Evolutionary conservation across 768 basidiomycete species (phyloP).

Genomic region (Amanita fuliginea): DNA sequence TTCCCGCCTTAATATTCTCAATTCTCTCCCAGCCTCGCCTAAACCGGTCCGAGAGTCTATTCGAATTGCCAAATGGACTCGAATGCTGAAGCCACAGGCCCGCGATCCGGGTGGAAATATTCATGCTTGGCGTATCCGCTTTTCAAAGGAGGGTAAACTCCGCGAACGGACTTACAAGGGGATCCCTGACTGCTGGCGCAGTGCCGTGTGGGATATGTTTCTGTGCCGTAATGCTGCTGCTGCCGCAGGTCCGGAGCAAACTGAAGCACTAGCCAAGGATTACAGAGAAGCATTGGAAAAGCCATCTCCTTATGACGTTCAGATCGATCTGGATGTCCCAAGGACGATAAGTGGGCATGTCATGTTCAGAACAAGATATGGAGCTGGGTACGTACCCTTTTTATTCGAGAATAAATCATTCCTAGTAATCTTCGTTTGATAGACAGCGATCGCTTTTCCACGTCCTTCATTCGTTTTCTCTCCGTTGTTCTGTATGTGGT

Average conservation of each 20-base stretch:
- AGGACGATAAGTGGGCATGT: constrained; percentile 92
- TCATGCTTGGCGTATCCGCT: constrained; percentile 57
- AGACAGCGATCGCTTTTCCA: constrained; percentile 95
- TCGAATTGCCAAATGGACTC: constrained; percentile 89
- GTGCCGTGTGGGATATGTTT: constrained; percentile 84
- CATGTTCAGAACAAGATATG: constrained; percentile 92
- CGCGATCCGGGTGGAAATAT: constrained; percentile 75
- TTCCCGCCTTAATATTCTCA: constrained; percentile 33
- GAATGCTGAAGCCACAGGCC: constrained; percentile 65
- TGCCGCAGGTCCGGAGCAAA: constrained; percentile 31
- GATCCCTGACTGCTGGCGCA: constrained; percentile 92
- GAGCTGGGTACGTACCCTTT: constrained; percentile 60
- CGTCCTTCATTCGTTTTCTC: constrained; percentile 85
- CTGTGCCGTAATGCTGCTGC: constrained; percentile 46
- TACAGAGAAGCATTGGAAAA: constrained; percentile 62
- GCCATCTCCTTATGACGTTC: constrained; percentile 85
- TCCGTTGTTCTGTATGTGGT: constrained; percentile 77
- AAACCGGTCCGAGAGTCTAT: constrained; percentile 51
- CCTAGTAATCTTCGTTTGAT: background rate
- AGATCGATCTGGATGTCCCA: constrained; percentile 97
- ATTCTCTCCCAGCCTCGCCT: constrained; percentile 35
- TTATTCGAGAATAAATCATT: background rate
- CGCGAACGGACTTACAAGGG: constrained; percentile 84
- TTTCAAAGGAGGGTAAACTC: constrained; percentile 57
- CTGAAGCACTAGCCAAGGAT: constrained; percentile 30